These are phyloP conservation scores for Gynochthodes officinalis DNA, from an alignment of 257 asterid genomes.

Conservation along the genomic window DNA sequence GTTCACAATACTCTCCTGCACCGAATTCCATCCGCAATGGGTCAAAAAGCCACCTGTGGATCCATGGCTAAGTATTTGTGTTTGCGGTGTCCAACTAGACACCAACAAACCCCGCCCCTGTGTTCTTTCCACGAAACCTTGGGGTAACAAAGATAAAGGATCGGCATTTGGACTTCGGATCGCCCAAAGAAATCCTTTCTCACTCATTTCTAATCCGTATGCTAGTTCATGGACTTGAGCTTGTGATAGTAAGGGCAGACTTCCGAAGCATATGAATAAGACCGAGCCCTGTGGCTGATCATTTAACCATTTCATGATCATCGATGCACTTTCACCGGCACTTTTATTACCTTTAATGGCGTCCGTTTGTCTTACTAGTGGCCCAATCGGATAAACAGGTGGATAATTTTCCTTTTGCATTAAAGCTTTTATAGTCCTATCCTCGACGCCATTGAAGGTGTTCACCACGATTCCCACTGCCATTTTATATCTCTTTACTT, in stretches of 20 bases:
- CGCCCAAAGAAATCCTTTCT: constrained; percentile 54
- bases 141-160: constrained; percentile 21
- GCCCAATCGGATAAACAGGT: constrained; percentile 25
- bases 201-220: constrained; percentile 53
- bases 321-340: neutral
- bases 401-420: constrained; percentile 6
- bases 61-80: constrained; percentile 21
- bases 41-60: constrained; percentile 24
- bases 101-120: constrained; percentile 20
- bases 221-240: constrained; percentile 45
- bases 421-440: constrained; percentile 10
- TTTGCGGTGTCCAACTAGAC: constrained; percentile 32
- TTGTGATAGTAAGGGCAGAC: constrained; percentile 28
- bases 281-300: constrained; percentile 25
- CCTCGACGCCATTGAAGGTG: constrained; percentile 25
- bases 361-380: constrained; percentile 4
- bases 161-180: constrained; percentile 38
- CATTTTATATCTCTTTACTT: constrained; percentile 16
- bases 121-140: constrained; percentile 23
- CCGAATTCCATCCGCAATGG: constrained; percentile 38
- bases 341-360: no score
- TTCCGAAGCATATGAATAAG: constrained; percentile 26
- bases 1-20: constrained; percentile 9
- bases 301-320: constrained; percentile 25
- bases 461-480: constrained; percentile 29